Conservation (phyloP, 345 rosid genomes). For the Populus nigra region DNA sequence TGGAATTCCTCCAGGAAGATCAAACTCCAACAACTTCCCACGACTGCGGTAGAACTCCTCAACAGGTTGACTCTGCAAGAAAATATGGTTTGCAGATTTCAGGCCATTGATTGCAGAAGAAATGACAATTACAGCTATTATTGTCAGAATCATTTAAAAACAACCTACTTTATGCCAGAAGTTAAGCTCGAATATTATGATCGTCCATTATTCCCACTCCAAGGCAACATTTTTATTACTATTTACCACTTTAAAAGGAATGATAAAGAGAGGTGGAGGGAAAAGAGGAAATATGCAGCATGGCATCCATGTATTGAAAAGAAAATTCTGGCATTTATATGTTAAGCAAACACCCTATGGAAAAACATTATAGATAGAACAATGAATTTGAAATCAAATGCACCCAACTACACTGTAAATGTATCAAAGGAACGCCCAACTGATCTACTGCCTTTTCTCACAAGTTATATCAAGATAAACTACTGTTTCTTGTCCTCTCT, state of each 20-base stretch:
- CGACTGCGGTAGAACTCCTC: slow-evolving; percentile 79
- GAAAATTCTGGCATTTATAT: neutral
- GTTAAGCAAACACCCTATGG: neutral
- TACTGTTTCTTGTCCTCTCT: neutral
- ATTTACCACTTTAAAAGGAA: neutral
- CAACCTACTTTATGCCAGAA: neutral
- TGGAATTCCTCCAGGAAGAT: slow-evolving; percentile 96
- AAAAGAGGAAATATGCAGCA: neutral
- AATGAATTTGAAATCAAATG: neutral
- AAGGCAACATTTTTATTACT: neutral
- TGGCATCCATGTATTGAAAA: neutral
- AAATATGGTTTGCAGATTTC: neutral
- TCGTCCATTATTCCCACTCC: neutral
- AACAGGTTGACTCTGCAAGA: slow-evolving; percentile 80
- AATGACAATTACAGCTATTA: neutral
- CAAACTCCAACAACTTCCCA: slow-evolving; percentile 78
- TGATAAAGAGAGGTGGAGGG: neutral
- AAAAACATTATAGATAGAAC: neutral
- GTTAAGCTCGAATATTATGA: neutral
- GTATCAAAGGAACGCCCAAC: neutral
- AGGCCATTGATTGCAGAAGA: neutral
- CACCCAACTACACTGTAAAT: neutral
- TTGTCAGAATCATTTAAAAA: neutral
- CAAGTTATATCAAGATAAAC: neutral
- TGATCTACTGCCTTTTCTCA: neutral